Evolutionary conservation across 2,329 filamentous ascomycete genomes (phyloP).

Genomic region (Ambrosiella beaveri): DNA sequence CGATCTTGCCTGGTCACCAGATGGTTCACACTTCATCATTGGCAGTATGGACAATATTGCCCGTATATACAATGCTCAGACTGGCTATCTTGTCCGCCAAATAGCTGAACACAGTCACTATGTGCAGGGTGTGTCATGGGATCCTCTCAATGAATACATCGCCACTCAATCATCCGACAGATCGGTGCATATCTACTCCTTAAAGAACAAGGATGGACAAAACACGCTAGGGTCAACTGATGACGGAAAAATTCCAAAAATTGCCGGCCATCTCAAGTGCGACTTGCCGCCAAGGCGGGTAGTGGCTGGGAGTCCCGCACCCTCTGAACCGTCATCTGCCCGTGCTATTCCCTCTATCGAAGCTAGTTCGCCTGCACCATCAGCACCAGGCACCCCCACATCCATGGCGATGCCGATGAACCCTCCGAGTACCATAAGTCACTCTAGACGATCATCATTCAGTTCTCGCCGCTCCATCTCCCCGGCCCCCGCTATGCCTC

Average conservation of each 20-base stretch:
- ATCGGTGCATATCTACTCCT: conserved; percentile 90
- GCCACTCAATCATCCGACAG: conserved; percentile 96
- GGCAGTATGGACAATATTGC: conserved; percentile 99
- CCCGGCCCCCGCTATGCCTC: conserved; percentile 78
- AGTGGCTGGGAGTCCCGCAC: conserved; percentile 79
- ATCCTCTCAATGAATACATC: conserved; percentile 93
- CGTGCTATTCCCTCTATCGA: conserved; percentile 31
- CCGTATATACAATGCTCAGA: conserved; percentile 86
- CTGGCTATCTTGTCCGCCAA: conserved; percentile 61
- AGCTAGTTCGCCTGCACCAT: conserved; percentile 70
- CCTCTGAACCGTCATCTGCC: conserved; percentile 19
- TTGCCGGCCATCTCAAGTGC: conserved; percentile 63
- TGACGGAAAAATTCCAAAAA: conserved; percentile 52
- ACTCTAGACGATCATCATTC: conserved; percentile 89
- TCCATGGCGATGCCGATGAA: conserved; percentile 89
- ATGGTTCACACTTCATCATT: conserved; percentile 88
- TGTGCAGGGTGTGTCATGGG: conserved; percentile 96
- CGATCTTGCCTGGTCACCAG: conserved; percentile 97
- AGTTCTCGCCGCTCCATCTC: conserved; percentile 76
- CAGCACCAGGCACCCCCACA: conserved; percentile 83
- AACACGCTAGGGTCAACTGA: conserved; percentile 54
- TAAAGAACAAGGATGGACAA: conserved; percentile 92
- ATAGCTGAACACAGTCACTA: conserved; percentile 97
- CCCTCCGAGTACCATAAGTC: conserved; percentile 70
- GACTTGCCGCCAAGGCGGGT: conserved; percentile 84